Conservation (phyloP, 192 early-diverging fungal species). For the Mortierella hygrophila region DNA sequence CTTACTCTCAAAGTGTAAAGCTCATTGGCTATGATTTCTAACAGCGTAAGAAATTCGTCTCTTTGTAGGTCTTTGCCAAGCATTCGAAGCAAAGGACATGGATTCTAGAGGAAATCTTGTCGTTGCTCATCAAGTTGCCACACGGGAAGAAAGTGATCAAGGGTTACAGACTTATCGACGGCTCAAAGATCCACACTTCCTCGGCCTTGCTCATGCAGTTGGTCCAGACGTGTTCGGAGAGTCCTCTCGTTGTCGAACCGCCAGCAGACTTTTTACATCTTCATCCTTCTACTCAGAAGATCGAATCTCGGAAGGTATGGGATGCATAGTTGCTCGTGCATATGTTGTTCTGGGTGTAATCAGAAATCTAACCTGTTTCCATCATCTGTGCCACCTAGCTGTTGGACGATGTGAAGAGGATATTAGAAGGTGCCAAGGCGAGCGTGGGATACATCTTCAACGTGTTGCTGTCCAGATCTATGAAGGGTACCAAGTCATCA, state of each 20-base stretch:
- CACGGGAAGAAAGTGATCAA: conserved; percentile 64
- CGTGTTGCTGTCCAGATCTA: conserved; percentile 57
- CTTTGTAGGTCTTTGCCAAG: conserved; percentile 60
- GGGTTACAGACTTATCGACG: conserved; percentile 59
- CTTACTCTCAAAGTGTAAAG: neutral
- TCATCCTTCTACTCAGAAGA: conserved; percentile 7
- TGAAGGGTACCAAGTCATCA: conserved; percentile 57
- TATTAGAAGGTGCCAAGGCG: conserved; percentile 15
- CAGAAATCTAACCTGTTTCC: neutral
- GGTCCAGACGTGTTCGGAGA: conserved; percentile 29
- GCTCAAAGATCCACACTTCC: conserved; percentile 44
- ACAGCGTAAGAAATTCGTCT: neutral
- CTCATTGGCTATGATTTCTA: neutral
- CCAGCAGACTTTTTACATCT: conserved; percentile 18
- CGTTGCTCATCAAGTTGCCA: conserved; percentile 77
- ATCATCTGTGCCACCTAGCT: neutral
- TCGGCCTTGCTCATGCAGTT: conserved; percentile 50
- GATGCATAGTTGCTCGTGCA: no score
- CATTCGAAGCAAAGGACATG: conserved; percentile 75
- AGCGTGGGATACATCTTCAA: conserved; percentile 45
- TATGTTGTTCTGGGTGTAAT: no score
- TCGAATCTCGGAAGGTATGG: conserved; percentile 36
- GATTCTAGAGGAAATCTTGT: conserved; percentile 91
- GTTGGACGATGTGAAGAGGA: neutral
- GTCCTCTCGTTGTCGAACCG: neutral